Evolutionary conservation across 2,329 filamentous ascomycete species (phyloP).

Genomic region (Paramyrothecium roridum): DNA sequence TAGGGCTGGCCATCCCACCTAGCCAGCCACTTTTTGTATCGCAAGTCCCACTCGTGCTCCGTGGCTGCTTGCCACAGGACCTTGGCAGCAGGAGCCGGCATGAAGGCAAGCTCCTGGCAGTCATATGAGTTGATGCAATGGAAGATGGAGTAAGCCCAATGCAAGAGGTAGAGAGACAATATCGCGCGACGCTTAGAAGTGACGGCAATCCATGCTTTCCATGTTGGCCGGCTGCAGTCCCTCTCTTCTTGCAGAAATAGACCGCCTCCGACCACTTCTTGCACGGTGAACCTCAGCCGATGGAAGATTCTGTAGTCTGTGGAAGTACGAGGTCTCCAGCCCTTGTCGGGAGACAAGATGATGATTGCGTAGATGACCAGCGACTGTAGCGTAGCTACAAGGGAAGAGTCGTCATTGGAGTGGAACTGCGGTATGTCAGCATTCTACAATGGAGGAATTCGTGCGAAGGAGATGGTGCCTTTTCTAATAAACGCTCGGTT

Average conservation of each 20-base stretch:
- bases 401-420: not conserved
- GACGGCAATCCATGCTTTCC: not conserved
- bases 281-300: not conserved
- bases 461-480: not conserved
- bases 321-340: not conserved
- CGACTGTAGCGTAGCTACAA: not conserved
- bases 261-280: not conserved
- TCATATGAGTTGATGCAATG: not conserved
- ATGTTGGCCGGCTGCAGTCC: not conserved
- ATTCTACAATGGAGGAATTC: not conserved
- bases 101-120: not conserved
- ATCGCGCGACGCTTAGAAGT: not conserved
- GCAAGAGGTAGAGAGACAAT: not conserved
- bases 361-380: constrained; percentile 1
- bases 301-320: not conserved
- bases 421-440: not conserved
- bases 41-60: not conserved
- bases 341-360: not conserved
- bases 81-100: constrained; percentile 1
- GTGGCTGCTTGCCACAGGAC: not conserved
- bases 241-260: not conserved
- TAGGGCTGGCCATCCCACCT: not conserved
- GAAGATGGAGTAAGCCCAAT: not conserved
- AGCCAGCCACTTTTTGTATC: not conserved
- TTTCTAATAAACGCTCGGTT: not conserved